These are phyloP conservation scores for Haplographium delicatum DNA, from an alignment of 495 filamentous ascomycete genomes.

Conservation along the genomic window DNA sequence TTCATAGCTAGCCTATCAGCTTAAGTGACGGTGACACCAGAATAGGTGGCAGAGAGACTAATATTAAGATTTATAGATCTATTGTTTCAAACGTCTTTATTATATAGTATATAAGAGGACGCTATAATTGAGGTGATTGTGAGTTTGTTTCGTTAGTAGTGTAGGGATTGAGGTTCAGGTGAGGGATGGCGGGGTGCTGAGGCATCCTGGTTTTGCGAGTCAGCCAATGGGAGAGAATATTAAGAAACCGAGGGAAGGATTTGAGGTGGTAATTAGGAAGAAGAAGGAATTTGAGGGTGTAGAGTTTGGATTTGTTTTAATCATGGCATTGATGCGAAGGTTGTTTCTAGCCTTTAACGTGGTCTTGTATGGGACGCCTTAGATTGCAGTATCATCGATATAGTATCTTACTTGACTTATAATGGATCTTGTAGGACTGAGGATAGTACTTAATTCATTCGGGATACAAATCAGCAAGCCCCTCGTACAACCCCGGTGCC, in stretches of 20 bases:
- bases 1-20: no score
- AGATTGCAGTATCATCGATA: neutral
- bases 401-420: neutral
- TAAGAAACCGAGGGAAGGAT: neutral
- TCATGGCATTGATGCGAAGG: neutral
- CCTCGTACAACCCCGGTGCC: neutral
- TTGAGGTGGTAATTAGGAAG: neutral
- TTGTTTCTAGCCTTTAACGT: neutral
- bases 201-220: neutral
- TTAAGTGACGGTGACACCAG: no score
- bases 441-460: neutral
- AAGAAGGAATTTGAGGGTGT: neutral
- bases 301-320: neutral
- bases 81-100: no score
- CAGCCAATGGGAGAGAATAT: neutral
- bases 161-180: neutral
- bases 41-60: no score
- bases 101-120: no score
- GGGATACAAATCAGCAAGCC: conserved; percentile 1
- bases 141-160: neutral
- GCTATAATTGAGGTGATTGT: neutral
- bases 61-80: no score
- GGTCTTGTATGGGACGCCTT: neutral
- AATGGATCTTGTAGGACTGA: neutral
- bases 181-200: neutral